Conservation (phyloP, 495 filamentous ascomycete genomes). For the Neurospora pannonica region DNA sequence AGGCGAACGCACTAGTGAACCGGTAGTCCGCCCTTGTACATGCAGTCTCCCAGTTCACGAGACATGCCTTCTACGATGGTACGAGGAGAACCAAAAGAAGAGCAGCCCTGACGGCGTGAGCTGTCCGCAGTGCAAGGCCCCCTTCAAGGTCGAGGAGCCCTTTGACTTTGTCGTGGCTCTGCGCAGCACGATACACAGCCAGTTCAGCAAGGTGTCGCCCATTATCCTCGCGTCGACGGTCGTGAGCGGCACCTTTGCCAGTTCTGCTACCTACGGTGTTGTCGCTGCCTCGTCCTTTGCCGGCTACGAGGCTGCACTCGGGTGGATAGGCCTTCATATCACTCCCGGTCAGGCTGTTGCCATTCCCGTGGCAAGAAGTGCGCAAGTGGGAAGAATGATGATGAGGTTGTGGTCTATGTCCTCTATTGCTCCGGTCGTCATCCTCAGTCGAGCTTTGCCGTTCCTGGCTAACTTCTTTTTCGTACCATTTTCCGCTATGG, state of each 20-base stretch:
- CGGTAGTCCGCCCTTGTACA: constrained; percentile 81
- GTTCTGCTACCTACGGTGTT: constrained; percentile 29
- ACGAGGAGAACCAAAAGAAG: constrained; percentile 58
- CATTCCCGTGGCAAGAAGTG: background rate
- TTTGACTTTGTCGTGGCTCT: constrained; percentile 55
- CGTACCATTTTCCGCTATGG: constrained; percentile 26
- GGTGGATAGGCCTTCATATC: constrained; percentile 12
- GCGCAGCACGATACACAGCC: constrained; percentile 43
- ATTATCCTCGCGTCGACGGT: constrained; percentile 48
- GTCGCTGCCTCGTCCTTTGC: constrained; percentile 27
- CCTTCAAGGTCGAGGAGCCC: constrained; percentile 65
- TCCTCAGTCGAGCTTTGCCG: constrained; percentile 25
- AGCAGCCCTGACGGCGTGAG: constrained; percentile 46
- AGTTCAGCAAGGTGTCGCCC: constrained; percentile 49
- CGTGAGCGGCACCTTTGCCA: constrained; percentile 40
- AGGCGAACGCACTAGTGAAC: constrained; percentile 44
- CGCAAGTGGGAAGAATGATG: background rate
- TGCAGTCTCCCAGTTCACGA: constrained; percentile 89
- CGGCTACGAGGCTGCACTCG: constrained; percentile 17
- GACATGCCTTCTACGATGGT: constrained; percentile 80
- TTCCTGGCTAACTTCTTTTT: constrained; percentile 18
- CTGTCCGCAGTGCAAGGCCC: constrained; percentile 82
- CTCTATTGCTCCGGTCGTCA: constrained; percentile 29
- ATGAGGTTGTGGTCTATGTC: constrained; percentile 17
- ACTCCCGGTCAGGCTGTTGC: background rate